phyloP scores from a whole-genome alignment of 2,329 filamentous ascomycete species.

The Calonectria pseudoturangicola region DNA sequence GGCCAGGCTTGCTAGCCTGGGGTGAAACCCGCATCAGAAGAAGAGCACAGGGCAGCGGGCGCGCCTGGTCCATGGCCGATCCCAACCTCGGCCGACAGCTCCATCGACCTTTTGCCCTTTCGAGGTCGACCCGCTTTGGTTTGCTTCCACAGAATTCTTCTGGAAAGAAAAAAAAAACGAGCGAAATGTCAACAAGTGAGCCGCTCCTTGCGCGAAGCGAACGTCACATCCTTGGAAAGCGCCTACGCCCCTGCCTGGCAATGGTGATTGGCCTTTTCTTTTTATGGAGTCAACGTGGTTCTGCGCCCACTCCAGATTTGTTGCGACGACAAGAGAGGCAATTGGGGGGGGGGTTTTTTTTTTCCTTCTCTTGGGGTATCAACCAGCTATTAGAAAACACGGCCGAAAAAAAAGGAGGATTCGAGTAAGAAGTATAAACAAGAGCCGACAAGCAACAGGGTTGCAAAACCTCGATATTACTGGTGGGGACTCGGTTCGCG shows the following conservation, averaged over 20 bases:
- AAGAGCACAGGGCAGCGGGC: constrained; percentile 26
- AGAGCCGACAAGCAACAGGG: constrained; percentile 14
- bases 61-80: constrained; percentile 19
- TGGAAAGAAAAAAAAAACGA: constrained; percentile 25
- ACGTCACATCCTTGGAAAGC: background rate
- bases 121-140: constrained; percentile 36
- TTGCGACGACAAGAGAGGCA: constrained; percentile 11
- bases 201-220: constrained; percentile 21
- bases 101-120: constrained; percentile 9
- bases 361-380: background rate
- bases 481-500: constrained; percentile 18
- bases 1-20: constrained; percentile 15
- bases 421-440: constrained; percentile 11
- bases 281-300: constrained; percentile 36
- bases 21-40: constrained; percentile 28
- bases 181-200: background rate
- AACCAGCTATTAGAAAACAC: background rate
- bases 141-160: constrained; percentile 36
- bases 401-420: background rate
- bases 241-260: constrained; percentile 10
- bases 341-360: no score
- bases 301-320: constrained; percentile 38
- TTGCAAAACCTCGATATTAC: constrained; percentile 20
- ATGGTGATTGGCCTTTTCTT: background rate
- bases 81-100: constrained; percentile 22